Evolutionary conservation across 1,139 yeast genomes (phyloP).

Genomic region (Schizosaccharomyces versatilis): DNA sequence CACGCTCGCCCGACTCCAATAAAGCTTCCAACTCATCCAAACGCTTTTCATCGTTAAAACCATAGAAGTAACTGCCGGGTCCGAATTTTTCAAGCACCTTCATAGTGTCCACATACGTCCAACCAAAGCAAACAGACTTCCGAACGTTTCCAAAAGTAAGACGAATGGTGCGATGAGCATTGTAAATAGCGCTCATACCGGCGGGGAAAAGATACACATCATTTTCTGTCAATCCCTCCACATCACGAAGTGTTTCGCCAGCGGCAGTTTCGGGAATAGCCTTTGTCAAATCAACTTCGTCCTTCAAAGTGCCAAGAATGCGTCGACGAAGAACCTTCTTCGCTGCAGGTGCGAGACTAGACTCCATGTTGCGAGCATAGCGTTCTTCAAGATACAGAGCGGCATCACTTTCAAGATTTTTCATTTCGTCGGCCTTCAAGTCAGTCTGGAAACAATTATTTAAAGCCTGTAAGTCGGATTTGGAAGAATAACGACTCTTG

Average conservation of each 20-base stretch:
- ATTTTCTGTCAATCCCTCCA: constrained; percentile 24
- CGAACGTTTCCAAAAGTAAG: constrained; percentile 12
- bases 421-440: constrained; percentile 12
- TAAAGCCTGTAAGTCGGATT: constrained; percentile 1
- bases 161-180: constrained; percentile 43
- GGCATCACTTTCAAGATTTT: constrained; percentile 28
- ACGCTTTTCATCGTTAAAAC: constrained; percentile 58
- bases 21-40: constrained; percentile 40
- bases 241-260: constrained; percentile 15
- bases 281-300: constrained; percentile 15
- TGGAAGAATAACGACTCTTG: background rate
- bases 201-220: constrained; percentile 72
- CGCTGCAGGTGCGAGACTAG: constrained; percentile 54
- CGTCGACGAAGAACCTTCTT: constrained; percentile 51
- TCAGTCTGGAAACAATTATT: constrained; percentile 4
- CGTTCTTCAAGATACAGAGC: constrained; percentile 64
- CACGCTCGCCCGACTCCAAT: constrained; percentile 38
- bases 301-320: constrained; percentile 45
- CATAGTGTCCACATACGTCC: constrained; percentile 82
- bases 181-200: constrained; percentile 83
- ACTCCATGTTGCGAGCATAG: constrained; percentile 69
- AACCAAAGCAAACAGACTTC: constrained; percentile 73
- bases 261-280: constrained; percentile 12
- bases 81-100: constrained; percentile 76
- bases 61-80: constrained; percentile 58